Evolutionary conservation across 768 basidiomycete species (phyloP).

Genomic region (Naganishia vaughanmartiniae): DNA sequence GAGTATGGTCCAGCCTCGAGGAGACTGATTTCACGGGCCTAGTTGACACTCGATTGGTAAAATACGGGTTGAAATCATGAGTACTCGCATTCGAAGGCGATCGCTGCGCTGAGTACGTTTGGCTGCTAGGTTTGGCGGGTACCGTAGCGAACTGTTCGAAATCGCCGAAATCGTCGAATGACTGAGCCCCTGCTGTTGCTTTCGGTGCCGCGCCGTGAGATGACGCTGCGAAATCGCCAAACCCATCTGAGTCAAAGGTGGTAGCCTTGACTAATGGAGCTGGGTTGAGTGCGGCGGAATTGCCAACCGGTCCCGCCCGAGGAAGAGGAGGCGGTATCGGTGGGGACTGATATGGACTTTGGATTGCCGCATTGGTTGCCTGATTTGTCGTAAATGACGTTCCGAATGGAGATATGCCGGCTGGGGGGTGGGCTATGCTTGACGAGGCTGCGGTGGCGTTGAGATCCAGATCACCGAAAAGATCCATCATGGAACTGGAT

Average conservation of each 20-base stretch:
- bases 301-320: neutral
- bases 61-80: neutral
- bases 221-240: slow-evolving; percentile 47
- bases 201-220: slow-evolving; percentile 36
- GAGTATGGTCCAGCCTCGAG: slow-evolving; percentile 3
- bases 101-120: neutral
- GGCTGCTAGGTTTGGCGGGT: slow-evolving; percentile 37
- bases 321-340: neutral
- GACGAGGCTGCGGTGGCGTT: neutral
- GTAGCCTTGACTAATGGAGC: slow-evolving; percentile 35
- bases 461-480: slow-evolving; percentile 45
- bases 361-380: neutral
- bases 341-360: slow-evolving; percentile 13
- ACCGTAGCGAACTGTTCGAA: slow-evolving; percentile 45
- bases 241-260: slow-evolving; percentile 38
- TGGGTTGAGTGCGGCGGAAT: neutral
- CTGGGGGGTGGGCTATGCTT: neutral
- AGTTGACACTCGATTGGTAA: neutral
- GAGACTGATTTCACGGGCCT: neutral
- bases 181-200: slow-evolving; percentile 6
- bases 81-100: neutral
- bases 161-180: slow-evolving; percentile 53
- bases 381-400: neutral
- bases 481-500: slow-evolving; percentile 38
- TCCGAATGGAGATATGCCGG: neutral